Conservation (phyloP, 2,329 filamentous ascomycete genomes). For the Cladosporium sp. region DNA sequence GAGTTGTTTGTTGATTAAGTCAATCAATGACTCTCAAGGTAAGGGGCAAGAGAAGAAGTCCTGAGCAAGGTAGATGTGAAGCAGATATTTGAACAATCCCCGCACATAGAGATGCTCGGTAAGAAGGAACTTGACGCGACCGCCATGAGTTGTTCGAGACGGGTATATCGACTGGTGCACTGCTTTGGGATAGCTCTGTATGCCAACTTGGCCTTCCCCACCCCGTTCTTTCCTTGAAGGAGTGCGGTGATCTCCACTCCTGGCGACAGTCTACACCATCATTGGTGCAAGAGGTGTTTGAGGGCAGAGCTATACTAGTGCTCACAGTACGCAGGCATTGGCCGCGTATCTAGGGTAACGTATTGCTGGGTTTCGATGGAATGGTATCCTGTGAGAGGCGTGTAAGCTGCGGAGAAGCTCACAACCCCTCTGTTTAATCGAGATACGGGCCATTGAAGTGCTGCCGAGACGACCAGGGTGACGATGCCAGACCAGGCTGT, state of each 20-base stretch:
- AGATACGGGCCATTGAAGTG: neutral
- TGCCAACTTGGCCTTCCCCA: neutral
- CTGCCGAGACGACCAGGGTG: neutral
- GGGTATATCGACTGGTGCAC: neutral
- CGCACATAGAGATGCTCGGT: constrained; percentile 21
- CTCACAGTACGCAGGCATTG: neutral
- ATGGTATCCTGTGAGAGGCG: neutral
- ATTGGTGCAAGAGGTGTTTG: neutral
- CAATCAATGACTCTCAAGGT: neutral
- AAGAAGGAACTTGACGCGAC: constrained; percentile 17
- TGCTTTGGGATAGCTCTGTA: neutral
- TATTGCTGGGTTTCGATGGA: neutral
- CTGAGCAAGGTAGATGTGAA: neutral
- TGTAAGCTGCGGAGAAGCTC: constrained; percentile 13
- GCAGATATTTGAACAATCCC: constrained; percentile 23
- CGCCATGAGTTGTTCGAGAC: constrained; percentile 3
- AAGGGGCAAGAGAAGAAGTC: neutral
- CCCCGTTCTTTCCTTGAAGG: neutral
- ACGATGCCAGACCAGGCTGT: neutral
- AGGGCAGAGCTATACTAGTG: neutral
- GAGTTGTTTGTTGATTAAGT: neutral
- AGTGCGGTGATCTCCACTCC: neutral
- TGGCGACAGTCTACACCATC: neutral
- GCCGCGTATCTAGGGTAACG: neutral
- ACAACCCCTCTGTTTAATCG: neutral